Evolutionary conservation across 192 early-diverging fungal genomes (phyloP), one percentile per base, ranked within the genome.

Genomic region (Chytriomyces confervae): DNA sequence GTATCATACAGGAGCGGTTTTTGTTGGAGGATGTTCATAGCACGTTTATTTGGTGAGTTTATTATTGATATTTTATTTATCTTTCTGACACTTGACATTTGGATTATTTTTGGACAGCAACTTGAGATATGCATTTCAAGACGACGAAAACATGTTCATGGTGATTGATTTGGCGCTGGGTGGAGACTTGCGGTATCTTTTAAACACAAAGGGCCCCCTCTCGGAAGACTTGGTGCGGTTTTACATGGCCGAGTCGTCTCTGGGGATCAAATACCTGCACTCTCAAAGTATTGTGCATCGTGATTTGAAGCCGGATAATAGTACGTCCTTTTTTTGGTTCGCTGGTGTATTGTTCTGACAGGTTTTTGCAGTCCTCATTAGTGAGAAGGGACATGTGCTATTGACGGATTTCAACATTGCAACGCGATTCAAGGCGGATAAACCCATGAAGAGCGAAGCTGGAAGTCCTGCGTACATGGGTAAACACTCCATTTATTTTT

Each of bases 361-460:
- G 5, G 7, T 36, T 75, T 63, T 61, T 0, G 6, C 60, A 88
- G 89, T 95, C 5, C 77, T 96, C 11, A 82, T 96, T 13, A 91
- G 91, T 75, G 90, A 89, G 70, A 79, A 84, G 43, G 97, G 97
- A 16, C 95, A 98, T 81, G 94, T 91, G 13, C 93, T 94, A 70
- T 80, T 98, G 80, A 95, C 94, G 36, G 97, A 98, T 81, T 98
- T 98, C 77, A 98, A 98, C 83, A 96, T 98, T 82, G 96, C 96
- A 9, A 93, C 93, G 13, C 86, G 91, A 48, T 92, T 86, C 76
- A 86, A 87, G 50, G 82, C 84, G 7, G 84, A 87, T 8, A 91
- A 90, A 64, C 89, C 89, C 23, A 82, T 97, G 75, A 94, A 90
- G 7, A 93, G 93, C 36, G 91, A 92, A 5, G 95, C 97, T 9